Evolutionary conservation across 31 red algal genomes (phyloP), one percentile per base, ranked within the genome.

Genomic region (Porphyra umbilicalis): DNA sequence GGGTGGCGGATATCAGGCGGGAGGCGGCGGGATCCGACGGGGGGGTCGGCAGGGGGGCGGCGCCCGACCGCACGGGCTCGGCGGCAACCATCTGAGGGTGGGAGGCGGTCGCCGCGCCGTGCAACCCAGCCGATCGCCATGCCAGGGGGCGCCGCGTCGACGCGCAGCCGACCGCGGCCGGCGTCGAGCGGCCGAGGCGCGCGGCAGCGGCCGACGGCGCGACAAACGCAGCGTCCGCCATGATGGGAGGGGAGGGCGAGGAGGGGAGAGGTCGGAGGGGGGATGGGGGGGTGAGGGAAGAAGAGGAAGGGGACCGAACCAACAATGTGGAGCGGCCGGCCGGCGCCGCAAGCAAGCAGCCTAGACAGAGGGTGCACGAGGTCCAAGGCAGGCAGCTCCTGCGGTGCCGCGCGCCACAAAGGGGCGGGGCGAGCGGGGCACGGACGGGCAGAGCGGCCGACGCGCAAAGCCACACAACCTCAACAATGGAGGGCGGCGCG

Each of bases 1-100:
- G 32, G 13, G 85, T 87, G 35, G 82, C 37, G 29, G 76, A 80
- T 11, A 87, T 35, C 3, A 83, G 46, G 18, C 38, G 39, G 25
- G 57, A n/a, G n/a, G n/a, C n/a, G n/a, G n/a, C n/a, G n/a, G n/a
- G n/a, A n/a, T n/a, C n/a, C 13, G 57, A 71, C 14, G 57, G 57
- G 16, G 57, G 57, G 25, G 57, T 25, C 25, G 57, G 57, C 25
- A 29, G 25, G 57, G 25, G 4, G 57, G 57, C 6, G 11, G 57
- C 25, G 11, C 20, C 57, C 57, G 57, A 71, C 57, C 25, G 57
- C 25, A 71, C 57, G 25, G 57, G 57, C 57, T 71, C 57, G 25
- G 57, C 57, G 25, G 57, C 57, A 18, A 71, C 57, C 57, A 71
- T 71, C 57, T 29, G 57, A 29, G 30, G 57, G 25, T 18, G 20